Conservation (phyloP, 2,329 filamentous ascomycete genomes). For the Phoma herbarum region DNA sequence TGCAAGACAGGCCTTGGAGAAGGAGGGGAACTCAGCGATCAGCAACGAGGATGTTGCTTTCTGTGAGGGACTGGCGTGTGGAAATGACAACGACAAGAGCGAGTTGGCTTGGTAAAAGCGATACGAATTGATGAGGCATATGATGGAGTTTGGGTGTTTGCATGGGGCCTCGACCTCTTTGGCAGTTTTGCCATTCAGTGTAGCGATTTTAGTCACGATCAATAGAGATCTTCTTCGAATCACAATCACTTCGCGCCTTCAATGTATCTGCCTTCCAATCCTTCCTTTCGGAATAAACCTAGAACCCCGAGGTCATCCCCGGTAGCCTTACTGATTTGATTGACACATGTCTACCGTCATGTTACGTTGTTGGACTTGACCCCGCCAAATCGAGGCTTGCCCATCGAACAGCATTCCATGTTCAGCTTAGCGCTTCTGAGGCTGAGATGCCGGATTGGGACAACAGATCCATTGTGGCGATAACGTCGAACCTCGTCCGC, state of each 20-base stretch:
- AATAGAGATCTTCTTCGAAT: neutral
- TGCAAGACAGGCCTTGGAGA: conserved; percentile 50
- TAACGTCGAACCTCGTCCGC: neutral
- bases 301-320: neutral
- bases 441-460: conserved; percentile 18
- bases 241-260: neutral
- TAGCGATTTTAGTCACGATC: conserved; percentile 16
- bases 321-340: neutral
- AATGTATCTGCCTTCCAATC: neutral
- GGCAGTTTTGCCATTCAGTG: conserved; percentile 9
- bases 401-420: conserved; percentile 6
- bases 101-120: conserved; percentile 35
- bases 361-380: conserved; percentile 2
- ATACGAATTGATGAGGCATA: conserved; percentile 24
- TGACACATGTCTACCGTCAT: neutral
- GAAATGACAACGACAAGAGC: conserved; percentile 40
- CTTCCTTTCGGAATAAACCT: neutral
- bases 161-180: conserved; percentile 28
- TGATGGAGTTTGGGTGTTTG: conserved; percentile 32
- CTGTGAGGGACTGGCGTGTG: conserved; percentile 40
- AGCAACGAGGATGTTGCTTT: conserved; percentile 41
- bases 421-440: neutral
- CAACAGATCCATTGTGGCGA: conserved; percentile 21
- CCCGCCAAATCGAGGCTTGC: conserved; percentile 11
- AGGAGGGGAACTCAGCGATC: conserved; percentile 26